Evolutionary conservation across 78 protist species (phyloP).

Genomic region (Dictyostelium capitatum): DNA sequence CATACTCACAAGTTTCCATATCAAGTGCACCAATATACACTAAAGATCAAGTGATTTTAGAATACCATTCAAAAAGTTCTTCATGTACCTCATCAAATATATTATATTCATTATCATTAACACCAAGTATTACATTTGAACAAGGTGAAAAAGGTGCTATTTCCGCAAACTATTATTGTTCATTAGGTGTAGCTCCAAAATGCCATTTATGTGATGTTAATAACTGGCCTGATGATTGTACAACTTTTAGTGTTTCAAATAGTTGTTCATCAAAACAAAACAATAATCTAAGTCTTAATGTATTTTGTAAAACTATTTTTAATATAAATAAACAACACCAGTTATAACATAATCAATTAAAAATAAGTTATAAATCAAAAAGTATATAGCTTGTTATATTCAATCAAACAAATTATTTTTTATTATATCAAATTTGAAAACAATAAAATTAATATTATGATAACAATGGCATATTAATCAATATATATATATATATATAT

Average conservation of each 20-base stretch:
- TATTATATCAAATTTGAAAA: too few species aligned
- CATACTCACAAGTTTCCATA: background rate
- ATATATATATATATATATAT: too few species aligned
- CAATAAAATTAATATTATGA: too few species aligned
- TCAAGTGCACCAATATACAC: background rate
- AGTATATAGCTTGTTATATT: too few species aligned
- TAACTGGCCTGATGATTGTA: background rate
- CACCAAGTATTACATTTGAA: background rate
- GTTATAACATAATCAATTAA: too few species aligned
- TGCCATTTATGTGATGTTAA: background rate
- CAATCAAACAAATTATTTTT: too few species aligned
- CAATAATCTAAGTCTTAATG: background rate
- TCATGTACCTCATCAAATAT: background rate
- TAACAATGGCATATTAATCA: too few species aligned
- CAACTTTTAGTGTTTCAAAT: background rate
- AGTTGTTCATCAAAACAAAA: background rate
- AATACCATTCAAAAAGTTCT: background rate
- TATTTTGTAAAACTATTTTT: constrained; percentile 1
- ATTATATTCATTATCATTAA: background rate
- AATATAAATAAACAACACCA: too few species aligned
- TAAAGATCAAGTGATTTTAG: background rate
- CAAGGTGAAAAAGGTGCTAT: background rate
- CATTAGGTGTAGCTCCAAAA: background rate
- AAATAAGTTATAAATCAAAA: too few species aligned
- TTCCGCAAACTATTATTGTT: background rate